Evolutionary conservation across 2,329 filamentous ascomycete species (phyloP).

Genomic region (Aureobasidium sp.): DNA sequence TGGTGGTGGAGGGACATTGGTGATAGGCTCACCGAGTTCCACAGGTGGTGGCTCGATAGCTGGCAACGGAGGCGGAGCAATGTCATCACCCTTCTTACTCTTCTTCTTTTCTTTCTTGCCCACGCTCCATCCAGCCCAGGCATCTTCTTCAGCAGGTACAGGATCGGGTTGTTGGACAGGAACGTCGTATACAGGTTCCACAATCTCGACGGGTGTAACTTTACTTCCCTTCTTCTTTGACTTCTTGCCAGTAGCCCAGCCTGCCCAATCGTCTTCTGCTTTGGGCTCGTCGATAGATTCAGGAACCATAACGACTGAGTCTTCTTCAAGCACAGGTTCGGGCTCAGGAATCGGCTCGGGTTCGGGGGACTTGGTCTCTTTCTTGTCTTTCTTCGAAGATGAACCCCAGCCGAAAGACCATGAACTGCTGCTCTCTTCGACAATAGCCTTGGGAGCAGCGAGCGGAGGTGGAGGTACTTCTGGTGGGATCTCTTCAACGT

Average conservation of each 20-base stretch:
- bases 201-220: constrained; percentile 30
- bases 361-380: constrained; percentile 25
- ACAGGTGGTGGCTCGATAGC: constrained; percentile 31
- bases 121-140: constrained; percentile 25
- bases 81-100: constrained; percentile 41
- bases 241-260: constrained; percentile 33
- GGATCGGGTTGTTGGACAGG: constrained; percentile 10
- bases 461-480: constrained; percentile 19
- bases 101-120: constrained; percentile 50
- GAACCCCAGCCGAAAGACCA: constrained; percentile 50
- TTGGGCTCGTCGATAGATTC: constrained; percentile 43
- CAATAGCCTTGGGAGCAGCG: constrained; percentile 14
- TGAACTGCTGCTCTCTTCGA: constrained; percentile 35
- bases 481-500: constrained; percentile 17
- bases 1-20: background rate
- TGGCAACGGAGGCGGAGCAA: constrained; percentile 41
- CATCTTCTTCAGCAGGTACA: constrained; percentile 28
- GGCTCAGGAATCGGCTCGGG: constrained; percentile 16
- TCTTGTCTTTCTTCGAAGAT: constrained; percentile 46
- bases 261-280: constrained; percentile 44
- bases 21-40: constrained; percentile 27
- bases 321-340: constrained; percentile 18
- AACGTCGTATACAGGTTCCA: constrained; percentile 29
- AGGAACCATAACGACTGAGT: constrained; percentile 31
- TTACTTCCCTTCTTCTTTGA: constrained; percentile 49